phyloP scores from a whole-genome alignment of 1,139 yeast species.

The Blastobotrys capitulatus region DNA sequence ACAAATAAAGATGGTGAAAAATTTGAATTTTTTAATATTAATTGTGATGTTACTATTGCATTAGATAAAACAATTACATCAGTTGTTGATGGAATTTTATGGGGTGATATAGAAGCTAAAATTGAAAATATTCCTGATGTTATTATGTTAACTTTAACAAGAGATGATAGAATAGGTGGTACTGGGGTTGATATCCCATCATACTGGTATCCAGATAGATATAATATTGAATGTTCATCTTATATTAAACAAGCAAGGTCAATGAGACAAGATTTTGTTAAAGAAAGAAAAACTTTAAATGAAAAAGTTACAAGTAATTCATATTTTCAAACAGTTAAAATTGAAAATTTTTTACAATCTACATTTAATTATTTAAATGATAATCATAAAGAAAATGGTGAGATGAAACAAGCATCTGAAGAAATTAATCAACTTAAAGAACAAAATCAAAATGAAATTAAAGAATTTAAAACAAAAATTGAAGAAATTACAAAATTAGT shows the following conservation, averaged over 20 bases:
- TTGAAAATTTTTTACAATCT: neutral
- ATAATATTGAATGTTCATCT: slow-evolving; percentile 30
- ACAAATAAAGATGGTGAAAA: slow-evolving; percentile 1
- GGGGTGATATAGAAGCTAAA: slow-evolving; percentile 26
- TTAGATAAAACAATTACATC: slow-evolving; percentile 23
- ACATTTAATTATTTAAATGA: neutral
- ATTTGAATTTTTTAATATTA: slow-evolving; percentile 18
- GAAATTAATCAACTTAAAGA: neutral
- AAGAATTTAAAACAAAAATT: neutral
- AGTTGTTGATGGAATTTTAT: slow-evolving; percentile 26
- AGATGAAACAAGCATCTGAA: neutral
- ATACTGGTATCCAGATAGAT: slow-evolving; percentile 44
- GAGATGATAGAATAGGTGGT: slow-evolving; percentile 30
- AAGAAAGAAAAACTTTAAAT: slow-evolving; percentile 22
- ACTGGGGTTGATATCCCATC: slow-evolving; percentile 36
- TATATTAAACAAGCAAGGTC: slow-evolving; percentile 20
- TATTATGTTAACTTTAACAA: slow-evolving; percentile 37
- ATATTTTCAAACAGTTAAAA: slow-evolving; percentile 30
- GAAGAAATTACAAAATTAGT: neutral
- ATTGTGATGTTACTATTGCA: slow-evolving; percentile 25
- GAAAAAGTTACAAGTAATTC: slow-evolving; percentile 18
- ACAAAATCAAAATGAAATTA: neutral
- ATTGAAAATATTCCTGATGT: slow-evolving; percentile 37
- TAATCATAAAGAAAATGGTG: neutral
- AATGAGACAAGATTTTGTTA: slow-evolving; percentile 21